Evolutionary conservation across 2,329 filamentous ascomycete species (phyloP).

Genomic region (Emericellopsis cladophorae): DNA sequence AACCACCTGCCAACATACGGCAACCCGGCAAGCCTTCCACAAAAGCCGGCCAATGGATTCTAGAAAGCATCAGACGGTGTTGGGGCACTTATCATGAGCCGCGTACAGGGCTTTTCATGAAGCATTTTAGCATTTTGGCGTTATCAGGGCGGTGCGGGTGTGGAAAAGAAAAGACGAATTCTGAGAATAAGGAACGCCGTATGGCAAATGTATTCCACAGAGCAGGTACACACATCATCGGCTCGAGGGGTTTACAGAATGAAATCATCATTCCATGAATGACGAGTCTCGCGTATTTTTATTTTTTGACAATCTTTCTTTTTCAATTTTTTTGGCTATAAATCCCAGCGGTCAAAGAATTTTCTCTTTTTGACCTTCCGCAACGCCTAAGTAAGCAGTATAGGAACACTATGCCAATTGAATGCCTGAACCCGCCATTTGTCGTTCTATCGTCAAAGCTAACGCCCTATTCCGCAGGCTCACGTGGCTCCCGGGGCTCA

Average conservation of each 20-base stretch:
- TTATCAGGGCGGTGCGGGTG: conserved; percentile 14
- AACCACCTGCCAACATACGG: conserved; percentile 43
- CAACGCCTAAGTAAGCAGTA: conserved; percentile 23
- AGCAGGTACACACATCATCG: too few species aligned
- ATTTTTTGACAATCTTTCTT: not conserved
- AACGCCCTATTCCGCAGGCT: conserved; percentile 19
- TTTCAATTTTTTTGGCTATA: conserved; percentile 4
- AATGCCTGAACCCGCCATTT: conserved; percentile 11
- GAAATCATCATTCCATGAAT: too few species aligned
- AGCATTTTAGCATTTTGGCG: conserved; percentile 23
- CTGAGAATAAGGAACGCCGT: not conserved
- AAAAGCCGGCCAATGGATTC: conserved; percentile 41
- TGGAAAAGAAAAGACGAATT: conserved; percentile 5
- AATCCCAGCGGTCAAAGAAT: conserved; percentile 11
- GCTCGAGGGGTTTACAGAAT: too few species aligned
- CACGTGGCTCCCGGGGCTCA: conserved; percentile 28
- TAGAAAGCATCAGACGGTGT: conserved; percentile 21
- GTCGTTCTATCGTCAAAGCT: conserved; percentile 2
- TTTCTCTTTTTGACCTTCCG: conserved; percentile 17
- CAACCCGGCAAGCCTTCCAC: conserved; percentile 46
- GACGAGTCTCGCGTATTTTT: too few species aligned
- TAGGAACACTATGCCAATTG: conserved; percentile 19
- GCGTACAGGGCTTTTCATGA: not conserved
- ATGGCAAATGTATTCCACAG: too few species aligned
- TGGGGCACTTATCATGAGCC: conserved; percentile 7